A percentile compares a stretch with the other conserved stretches of the same genome.
Evolutionary conservation across 2,329 filamentous ascomycete genomes (phyloP).

Genomic region (Arthrobotrys entomopaga): DNA sequence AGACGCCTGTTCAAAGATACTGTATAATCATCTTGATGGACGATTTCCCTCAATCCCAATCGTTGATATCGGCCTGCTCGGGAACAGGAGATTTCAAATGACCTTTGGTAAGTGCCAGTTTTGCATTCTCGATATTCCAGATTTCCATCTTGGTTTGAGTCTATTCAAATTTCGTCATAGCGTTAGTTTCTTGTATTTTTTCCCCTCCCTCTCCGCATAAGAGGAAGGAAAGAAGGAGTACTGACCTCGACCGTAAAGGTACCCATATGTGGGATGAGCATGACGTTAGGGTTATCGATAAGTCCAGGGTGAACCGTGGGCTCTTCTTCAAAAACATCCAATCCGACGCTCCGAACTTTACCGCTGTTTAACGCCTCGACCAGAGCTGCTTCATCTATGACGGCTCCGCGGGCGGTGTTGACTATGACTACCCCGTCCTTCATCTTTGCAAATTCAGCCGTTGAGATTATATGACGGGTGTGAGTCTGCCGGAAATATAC

Average conservation of each 20-base stretch:
- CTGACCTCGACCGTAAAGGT: constrained; percentile 76
- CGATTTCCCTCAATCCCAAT: constrained; percentile 37
- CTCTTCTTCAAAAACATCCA: constrained; percentile 87
- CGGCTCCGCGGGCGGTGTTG: constrained; percentile 83
- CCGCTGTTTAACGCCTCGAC: constrained; percentile 77
- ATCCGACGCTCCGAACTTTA: constrained; percentile 75
- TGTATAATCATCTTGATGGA: too few species aligned
- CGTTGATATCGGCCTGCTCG: constrained; percentile 68
- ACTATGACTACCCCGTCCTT: constrained; percentile 80
- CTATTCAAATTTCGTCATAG: constrained; percentile 59
- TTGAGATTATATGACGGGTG: constrained; percentile 80
- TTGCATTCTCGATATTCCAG: constrained; percentile 77
- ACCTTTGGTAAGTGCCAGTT: constrained; percentile 71
- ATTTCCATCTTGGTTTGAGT: constrained; percentile 76
- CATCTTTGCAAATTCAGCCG: constrained; percentile 77
- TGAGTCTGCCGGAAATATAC: constrained; percentile 59
- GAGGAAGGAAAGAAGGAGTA: constrained; percentile 47
- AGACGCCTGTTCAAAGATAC: too few species aligned
- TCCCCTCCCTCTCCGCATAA: too few species aligned
- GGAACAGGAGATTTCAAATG: constrained; percentile 75
- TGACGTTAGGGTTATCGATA: constrained; percentile 74
- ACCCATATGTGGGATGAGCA: constrained; percentile 86
- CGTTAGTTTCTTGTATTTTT: neutral
- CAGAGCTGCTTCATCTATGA: constrained; percentile 83
- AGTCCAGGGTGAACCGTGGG: constrained; percentile 79